Conservation (phyloP, 371 early-diverging fungal genomes). For the Batrachochytrium dendrobatidis region DNA sequence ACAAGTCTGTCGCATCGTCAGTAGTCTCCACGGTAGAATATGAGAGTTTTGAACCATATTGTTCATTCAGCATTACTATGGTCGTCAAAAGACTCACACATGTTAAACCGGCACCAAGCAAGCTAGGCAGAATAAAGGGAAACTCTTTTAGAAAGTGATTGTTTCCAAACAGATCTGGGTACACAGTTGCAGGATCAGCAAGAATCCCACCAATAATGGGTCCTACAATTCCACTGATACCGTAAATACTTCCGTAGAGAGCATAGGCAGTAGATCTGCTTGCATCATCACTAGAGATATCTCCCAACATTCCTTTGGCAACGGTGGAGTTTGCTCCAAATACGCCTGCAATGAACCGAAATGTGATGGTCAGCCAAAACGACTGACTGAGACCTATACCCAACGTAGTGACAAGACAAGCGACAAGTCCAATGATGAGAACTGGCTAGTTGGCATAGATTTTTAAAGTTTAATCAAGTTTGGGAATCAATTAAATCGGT, state of each 20-base stretch:
- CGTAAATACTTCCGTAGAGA: slow-evolving; percentile 29
- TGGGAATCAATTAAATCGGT: too few species aligned
- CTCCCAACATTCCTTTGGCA: slow-evolving; percentile 40
- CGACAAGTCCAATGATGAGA: slow-evolving; percentile 24
- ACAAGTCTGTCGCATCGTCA: too few species aligned
- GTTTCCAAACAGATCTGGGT: slow-evolving; percentile 5
- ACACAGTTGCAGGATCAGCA: slow-evolving; percentile 14
- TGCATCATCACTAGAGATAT: slow-evolving; percentile 18
- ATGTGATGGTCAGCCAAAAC: slow-evolving; percentile 19
- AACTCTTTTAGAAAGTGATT: slow-evolving; percentile 8
- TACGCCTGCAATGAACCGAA: slow-evolving; percentile 39
- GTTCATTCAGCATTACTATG: too few species aligned
- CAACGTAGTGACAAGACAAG: slow-evolving; percentile 18
- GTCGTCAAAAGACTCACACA: neutral
- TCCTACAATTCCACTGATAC: slow-evolving; percentile 34
- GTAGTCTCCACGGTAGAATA: too few species aligned
- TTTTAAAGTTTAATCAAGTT: too few species aligned
- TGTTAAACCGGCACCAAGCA: slow-evolving; percentile 17
- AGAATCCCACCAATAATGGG: slow-evolving; percentile 35
- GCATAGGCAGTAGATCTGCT: slow-evolving; percentile 30
- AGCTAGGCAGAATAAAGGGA: slow-evolving; percentile 26
- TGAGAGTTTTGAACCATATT: too few species aligned
- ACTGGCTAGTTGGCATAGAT: slow-evolving; percentile 24
- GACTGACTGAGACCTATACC: slow-evolving; percentile 20
- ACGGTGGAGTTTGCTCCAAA: slow-evolving; percentile 42